Evolutionary conservation across 495 filamentous ascomycete species (phyloP).

Genomic region (Amniculicola lignicola): DNA sequence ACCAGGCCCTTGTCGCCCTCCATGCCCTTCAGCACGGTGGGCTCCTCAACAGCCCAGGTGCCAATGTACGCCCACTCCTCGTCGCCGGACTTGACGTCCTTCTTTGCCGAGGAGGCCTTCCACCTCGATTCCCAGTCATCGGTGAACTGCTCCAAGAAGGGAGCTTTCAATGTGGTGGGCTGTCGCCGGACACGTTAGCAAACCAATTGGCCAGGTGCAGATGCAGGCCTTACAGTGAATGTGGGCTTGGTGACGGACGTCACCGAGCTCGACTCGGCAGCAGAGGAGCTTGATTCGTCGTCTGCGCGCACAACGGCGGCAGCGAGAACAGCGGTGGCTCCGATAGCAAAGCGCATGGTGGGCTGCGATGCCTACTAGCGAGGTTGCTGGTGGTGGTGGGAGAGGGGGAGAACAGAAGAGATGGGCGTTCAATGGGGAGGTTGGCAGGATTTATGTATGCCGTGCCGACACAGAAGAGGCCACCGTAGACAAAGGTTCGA

Average conservation of each 20-base stretch:
- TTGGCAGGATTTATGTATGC: background rate
- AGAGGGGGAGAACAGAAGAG: background rate
- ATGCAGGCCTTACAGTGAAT: slow-evolving; percentile 27
- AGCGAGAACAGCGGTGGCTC: slow-evolving; percentile 38
- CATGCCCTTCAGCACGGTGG: slow-evolving; percentile 85
- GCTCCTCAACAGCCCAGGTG: slow-evolving; percentile 96
- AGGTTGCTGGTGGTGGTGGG: background rate
- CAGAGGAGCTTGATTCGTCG: slow-evolving; percentile 36
- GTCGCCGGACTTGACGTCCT: slow-evolving; percentile 74
- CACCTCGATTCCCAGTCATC: slow-evolving; percentile 89
- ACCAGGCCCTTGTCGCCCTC: slow-evolving; percentile 96
- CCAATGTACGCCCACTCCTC: slow-evolving; percentile 99
- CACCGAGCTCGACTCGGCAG: slow-evolving; percentile 52
- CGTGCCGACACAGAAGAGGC: background rate
- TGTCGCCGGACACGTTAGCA: slow-evolving; percentile 41
- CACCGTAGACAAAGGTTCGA: background rate
- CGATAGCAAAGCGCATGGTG: slow-evolving; percentile 41
- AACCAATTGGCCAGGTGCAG: background rate
- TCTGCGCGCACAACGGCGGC: slow-evolving; percentile 41
- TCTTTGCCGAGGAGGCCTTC: slow-evolving; percentile 94
- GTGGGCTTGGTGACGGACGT: slow-evolving; percentile 65
- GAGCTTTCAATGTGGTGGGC: slow-evolving; percentile 84
- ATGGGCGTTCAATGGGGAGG: slow-evolving; percentile 6
- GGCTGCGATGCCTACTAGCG: slow-evolving; percentile 18
- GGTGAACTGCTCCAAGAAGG: slow-evolving; percentile 98